Base-by-base conservation (phyloP, 225 moss, liverwort and hornwort genomes). In the Neckera pumila region DNA sequence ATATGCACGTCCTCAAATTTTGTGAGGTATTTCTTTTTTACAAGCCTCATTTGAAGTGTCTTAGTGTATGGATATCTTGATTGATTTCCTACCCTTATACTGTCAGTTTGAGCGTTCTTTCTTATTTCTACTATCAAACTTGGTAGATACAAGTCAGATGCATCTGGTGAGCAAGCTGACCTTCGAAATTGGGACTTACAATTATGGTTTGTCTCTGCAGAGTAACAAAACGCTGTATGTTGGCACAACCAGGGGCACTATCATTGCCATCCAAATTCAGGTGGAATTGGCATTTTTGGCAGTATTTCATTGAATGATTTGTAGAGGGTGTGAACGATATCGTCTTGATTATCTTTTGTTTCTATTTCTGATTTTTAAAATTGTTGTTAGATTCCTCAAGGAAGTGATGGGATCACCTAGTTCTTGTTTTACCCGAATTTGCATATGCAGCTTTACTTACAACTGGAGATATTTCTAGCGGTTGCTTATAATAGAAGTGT, bases 181-280 rank as follows among this genome's bases (percentile, higher is more conserved):
- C 83, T 56, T 76, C 67, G 56, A 45, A 67, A 61, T 67, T 76
- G 36, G 42, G 75, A 63, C 82, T 81, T 16, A 59, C 30, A 86
- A 53, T 79, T 71, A 54, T 47, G 51, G 20, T 7, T 89, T 82
- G 56, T 20, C 58, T 86, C 62, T 91, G 85, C 67, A 93, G 91
- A 89, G 73, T 34, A 88, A 67, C 79, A 88, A 84, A 51, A 88
- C 76, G 30, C 83, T 88, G 34, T 93, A 88, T 86, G 80, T 93
- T 81, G 93, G 89, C 80, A 87, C 93, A 71, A 93, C 93, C 57
- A 88, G 75, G 76, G 93, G 91, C 47, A 83, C 88, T 58, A 31
- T 93, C 34, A 86, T 80, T 23, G 90, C 91, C 85, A 88, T 93
- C 65, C 83, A 86, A 81, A 60, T 72, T 86, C 83, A 91, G 91